phyloP scores from a whole-genome alignment of 805 yeast species.

The Pichia nanzhaoensis region DNA sequence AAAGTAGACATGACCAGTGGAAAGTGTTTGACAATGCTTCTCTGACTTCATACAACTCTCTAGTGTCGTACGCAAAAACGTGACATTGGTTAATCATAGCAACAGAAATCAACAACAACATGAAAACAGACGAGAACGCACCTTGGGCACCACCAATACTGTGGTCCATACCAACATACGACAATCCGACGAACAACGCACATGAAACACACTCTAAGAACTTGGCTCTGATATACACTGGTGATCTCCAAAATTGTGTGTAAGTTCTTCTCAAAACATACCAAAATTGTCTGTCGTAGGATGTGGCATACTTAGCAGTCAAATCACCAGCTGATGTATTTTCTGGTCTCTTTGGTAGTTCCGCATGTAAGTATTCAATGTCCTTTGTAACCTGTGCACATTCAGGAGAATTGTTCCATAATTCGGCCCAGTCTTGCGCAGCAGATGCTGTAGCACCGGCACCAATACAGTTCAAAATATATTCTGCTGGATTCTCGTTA shows the following conservation, averaged over 20 bases:
- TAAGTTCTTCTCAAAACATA: constrained; percentile 34
- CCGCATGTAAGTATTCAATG: constrained; percentile 25
- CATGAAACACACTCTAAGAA: constrained; percentile 34
- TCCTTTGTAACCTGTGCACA: constrained; percentile 23
- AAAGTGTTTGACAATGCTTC: constrained; percentile 67
- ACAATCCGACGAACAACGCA: constrained; percentile 57
- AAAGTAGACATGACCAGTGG: constrained; percentile 57
- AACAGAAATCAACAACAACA: constrained; percentile 51
- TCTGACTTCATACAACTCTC: constrained; percentile 63
- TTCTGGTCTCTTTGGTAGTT: constrained; percentile 20
- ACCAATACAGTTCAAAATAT: constrained; percentile 67
- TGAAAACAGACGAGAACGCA: constrained; percentile 44
- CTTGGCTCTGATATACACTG: constrained; percentile 44
- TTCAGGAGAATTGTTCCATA: constrained; percentile 43
- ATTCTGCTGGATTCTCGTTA: constrained; percentile 70
- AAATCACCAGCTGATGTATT: constrained; percentile 19
- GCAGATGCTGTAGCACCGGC: constrained; percentile 73
- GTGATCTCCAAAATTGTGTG: constrained; percentile 42
- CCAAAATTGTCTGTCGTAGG: constrained; percentile 34
- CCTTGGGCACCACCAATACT: constrained; percentile 54
- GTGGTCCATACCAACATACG: constrained; percentile 54
- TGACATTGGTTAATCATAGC: constrained; percentile 60
- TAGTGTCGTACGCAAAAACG: constrained; percentile 49
- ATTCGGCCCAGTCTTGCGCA: constrained; percentile 53
- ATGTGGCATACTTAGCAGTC: constrained; percentile 35